Conservation (phyloP, 768 basidiomycete species). For the Collybia sordida region DNA sequence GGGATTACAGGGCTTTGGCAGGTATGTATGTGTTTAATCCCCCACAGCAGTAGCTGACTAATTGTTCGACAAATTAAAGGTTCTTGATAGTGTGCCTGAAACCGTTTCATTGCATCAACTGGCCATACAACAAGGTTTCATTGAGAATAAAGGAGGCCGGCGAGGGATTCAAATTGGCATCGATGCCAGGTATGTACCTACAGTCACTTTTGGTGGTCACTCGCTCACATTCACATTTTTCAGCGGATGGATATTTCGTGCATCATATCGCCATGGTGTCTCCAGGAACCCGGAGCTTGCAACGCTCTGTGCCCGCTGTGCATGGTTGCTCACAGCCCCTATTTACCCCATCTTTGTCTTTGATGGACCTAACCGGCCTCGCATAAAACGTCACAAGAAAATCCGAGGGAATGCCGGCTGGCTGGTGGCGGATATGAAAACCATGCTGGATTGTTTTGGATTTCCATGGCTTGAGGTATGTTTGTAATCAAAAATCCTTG, state of each 20-base stretch:
- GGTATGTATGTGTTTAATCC: neutral
- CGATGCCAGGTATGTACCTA: slow-evolving; percentile 9
- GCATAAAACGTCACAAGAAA: slow-evolving; percentile 29
- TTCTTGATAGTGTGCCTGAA: neutral
- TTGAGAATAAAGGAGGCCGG: slow-evolving; percentile 3
- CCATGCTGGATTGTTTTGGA: slow-evolving; percentile 15
- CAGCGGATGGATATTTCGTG: slow-evolving; percentile 11
- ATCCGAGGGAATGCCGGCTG: slow-evolving; percentile 36
- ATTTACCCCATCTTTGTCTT: neutral
- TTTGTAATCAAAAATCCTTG: neutral
- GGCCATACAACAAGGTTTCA: slow-evolving; percentile 9
- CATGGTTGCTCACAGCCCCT: neutral
- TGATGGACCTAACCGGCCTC: neutral
- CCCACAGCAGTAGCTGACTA: too few species aligned
- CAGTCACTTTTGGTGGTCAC: neutral
- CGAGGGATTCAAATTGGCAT: slow-evolving; percentile 8
- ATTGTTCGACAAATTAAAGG: too few species aligned
- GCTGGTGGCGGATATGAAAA: slow-evolving; percentile 34
- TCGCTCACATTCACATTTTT: neutral
- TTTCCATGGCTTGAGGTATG: neutral
- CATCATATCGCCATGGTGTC: slow-evolving; percentile 4
- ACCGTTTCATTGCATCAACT: neutral
- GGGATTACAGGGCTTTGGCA: neutral
- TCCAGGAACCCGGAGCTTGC: slow-evolving; percentile 13
- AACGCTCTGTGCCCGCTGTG: slow-evolving; percentile 5